These are phyloP conservation scores for Pueraria montana DNA, from an alignment of 306 rosid species.

Conservation along the genomic window DNA sequence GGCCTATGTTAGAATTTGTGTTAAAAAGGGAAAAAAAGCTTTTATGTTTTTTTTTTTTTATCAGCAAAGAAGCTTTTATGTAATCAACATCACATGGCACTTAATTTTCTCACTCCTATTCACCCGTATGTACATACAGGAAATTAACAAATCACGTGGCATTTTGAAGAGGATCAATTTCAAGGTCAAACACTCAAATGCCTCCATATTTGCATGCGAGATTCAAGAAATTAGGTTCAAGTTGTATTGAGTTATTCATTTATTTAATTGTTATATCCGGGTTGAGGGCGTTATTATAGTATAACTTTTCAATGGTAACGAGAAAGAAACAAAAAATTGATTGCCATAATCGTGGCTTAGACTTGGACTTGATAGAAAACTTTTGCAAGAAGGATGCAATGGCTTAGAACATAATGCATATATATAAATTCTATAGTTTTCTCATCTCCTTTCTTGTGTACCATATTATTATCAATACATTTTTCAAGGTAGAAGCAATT, in stretches of 20 bases:
- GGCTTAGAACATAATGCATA: conserved; percentile 39
- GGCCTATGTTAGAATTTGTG: not conserved
- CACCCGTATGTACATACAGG: not conserved
- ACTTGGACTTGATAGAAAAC: not conserved
- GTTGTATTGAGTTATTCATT: not conserved
- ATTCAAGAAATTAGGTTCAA: conserved; percentile 25
- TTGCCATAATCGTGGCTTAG: conserved; percentile 2
- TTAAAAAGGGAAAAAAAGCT: too few species aligned
- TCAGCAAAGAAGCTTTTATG: too few species aligned
- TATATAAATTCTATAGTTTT: not conserved
- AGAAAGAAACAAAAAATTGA: not conserved
- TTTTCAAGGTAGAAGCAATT: conserved; percentile 15
- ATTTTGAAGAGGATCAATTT: conserved; percentile 4
- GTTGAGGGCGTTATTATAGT: not conserved
- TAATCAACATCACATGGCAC: conserved; percentile 21
- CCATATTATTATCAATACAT: not conserved
- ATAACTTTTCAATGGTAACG: not conserved
- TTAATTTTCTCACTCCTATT: conserved; percentile 2
- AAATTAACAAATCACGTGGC: conserved; percentile 11
- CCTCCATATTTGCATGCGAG: conserved; percentile 33
- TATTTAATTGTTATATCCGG: not conserved
- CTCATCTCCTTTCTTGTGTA: not conserved
- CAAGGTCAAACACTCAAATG: conserved; percentile 21
- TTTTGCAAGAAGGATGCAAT: conserved; percentile 18
- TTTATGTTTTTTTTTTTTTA: too few species aligned